Evolutionary conservation across 2,329 filamentous ascomycete genomes (phyloP).

Genomic region (Neofusicoccum parvum): DNA sequence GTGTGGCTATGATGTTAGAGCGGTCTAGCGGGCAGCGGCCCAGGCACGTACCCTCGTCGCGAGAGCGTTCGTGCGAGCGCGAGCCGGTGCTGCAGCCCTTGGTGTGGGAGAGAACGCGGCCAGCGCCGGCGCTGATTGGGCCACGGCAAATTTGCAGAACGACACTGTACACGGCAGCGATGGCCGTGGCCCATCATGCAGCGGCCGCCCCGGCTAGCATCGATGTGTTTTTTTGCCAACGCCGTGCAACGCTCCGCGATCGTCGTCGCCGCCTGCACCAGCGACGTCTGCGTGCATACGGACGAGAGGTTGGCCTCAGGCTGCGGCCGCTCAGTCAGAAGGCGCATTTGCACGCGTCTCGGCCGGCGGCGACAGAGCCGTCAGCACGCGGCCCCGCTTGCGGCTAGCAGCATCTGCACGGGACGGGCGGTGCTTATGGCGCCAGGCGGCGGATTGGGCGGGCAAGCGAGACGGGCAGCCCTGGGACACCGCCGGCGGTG

Average conservation of each 20-base stretch:
- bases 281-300: neutral
- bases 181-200: no score
- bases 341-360: neutral
- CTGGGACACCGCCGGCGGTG: neutral
- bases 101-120: no score
- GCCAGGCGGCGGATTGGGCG: neutral
- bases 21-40: neutral
- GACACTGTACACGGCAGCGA: no score
- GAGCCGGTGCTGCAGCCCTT: no score
- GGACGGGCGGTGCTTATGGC: slow-evolving; percentile 9
- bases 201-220: no score
- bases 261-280: no score
- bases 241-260: neutral
- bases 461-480: neutral
- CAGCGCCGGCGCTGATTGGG: no score
- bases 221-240: neutral
- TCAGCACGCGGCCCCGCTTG: neutral
- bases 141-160: no score
- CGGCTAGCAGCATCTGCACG: neutral
- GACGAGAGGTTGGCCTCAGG: neutral
- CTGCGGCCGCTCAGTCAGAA: neutral
- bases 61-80: no score
- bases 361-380: neutral
- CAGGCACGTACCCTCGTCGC: neutral
- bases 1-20: slow-evolving; percentile 5